These are phyloP conservation scores for Centrapalus pauciflorus DNA, from an alignment of 129 eudicot species.

Conservation along the genomic window DNA sequence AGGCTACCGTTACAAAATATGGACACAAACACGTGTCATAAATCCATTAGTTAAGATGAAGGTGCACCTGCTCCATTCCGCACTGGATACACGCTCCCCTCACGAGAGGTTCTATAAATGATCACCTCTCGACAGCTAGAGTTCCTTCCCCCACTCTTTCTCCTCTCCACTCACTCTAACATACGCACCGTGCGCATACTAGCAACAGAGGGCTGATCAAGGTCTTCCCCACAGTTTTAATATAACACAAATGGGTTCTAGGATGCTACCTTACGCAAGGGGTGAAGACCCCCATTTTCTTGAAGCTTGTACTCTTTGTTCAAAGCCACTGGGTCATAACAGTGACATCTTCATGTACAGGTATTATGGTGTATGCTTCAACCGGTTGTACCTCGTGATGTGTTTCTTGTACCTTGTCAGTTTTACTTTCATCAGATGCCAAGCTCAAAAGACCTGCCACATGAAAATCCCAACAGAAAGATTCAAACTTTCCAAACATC, in stretches of 20 bases:
- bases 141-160: slow-evolving; percentile 38
- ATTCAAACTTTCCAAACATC: not conserved
- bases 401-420: slow-evolving; percentile 13
- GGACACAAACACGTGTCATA: not conserved
- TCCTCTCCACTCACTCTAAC: slow-evolving; percentile 15
- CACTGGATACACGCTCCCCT: slow-evolving; percentile 5
- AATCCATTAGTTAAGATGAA: not conserved
- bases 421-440: not conserved
- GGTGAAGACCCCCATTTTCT: slow-evolving; percentile 61
- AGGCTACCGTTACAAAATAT: not conserved
- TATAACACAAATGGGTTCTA: slow-evolving; percentile 28
- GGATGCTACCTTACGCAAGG: slow-evolving; percentile 38
- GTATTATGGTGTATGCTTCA: slow-evolving; percentile 32
- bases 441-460: not conserved
- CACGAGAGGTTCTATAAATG: slow-evolving; percentile 25
- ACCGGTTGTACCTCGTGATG: slow-evolving; percentile 1
- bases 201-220: slow-evolving; percentile 4
- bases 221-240: not conserved
- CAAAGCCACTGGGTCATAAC: slow-evolving; percentile 48
- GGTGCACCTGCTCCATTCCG: slow-evolving; percentile 6
- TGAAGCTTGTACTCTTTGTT: slow-evolving; percentile 72
- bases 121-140: slow-evolving; percentile 4
- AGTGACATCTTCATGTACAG: slow-evolving; percentile 89
- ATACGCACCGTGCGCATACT: slow-evolving; percentile 22
- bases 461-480: not conserved